Conservation (phyloP, 345 rosid genomes). For the Toxicodendron radicans region DNA sequence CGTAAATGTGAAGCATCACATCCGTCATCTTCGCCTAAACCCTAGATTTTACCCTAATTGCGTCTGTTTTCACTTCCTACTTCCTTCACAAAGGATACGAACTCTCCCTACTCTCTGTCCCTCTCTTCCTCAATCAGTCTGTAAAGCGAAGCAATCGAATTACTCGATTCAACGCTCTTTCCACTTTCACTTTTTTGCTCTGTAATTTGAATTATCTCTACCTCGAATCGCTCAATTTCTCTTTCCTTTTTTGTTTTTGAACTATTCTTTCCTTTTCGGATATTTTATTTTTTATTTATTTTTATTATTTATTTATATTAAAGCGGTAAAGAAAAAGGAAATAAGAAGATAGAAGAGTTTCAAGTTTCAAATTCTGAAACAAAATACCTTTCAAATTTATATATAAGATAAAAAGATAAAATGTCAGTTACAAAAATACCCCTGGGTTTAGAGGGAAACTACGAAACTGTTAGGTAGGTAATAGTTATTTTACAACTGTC, state of each 20-base stretch:
- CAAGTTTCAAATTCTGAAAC: background rate
- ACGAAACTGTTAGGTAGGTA: constrained; percentile 4
- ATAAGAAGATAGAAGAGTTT: background rate
- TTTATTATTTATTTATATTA: background rate
- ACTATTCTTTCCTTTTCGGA: background rate
- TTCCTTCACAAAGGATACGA: background rate
- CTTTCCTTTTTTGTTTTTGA: no score
- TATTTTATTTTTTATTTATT: background rate
- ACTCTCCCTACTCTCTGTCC: background rate
- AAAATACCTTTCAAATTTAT: background rate
- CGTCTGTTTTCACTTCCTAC: background rate
- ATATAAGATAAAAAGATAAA: background rate
- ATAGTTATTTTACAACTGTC: constrained; percentile 11
- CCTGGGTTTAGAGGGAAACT: background rate
- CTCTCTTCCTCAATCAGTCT: background rate
- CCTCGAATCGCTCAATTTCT: constrained; percentile 2
- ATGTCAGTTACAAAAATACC: background rate
- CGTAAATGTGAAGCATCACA: constrained; percentile 80
- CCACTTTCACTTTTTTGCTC: constrained; percentile 2
- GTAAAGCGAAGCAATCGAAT: background rate
- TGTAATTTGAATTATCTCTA: background rate
- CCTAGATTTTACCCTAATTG: constrained; percentile 23
- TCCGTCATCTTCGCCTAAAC: constrained; percentile 57
- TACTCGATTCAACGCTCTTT: constrained; percentile 1
- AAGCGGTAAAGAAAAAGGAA: background rate